These are phyloP conservation scores for Fusarium tupiense DNA, from an alignment of 2,329 filamentous ascomycete species.

Conservation along the genomic window DNA sequence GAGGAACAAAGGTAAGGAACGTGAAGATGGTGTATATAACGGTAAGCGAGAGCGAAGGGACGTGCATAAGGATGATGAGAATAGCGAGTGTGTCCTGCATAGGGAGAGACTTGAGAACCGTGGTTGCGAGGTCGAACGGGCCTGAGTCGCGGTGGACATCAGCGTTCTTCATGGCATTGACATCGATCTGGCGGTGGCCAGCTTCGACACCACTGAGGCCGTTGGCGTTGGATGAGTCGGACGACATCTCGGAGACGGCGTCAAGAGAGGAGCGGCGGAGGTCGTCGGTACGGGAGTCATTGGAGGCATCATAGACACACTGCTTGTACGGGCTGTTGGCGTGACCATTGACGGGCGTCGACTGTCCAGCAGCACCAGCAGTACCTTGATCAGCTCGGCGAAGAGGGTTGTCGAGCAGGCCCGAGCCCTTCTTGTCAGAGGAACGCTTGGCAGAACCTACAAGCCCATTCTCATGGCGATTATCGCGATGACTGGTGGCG, in stretches of 20 bases:
- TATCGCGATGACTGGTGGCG: slow-evolving; percentile 73
- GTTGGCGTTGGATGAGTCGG: slow-evolving; percentile 60
- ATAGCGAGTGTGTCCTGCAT: slow-evolving; percentile 96
- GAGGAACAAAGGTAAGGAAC: slow-evolving; percentile 89
- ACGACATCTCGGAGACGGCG: slow-evolving; percentile 63
- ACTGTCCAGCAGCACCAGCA: slow-evolving; percentile 46
- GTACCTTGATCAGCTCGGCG: slow-evolving; percentile 47
- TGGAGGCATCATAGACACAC: slow-evolving; percentile 46
- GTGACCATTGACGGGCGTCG: slow-evolving; percentile 41
- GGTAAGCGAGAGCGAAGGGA: slow-evolving; percentile 87
- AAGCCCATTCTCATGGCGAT: slow-evolving; percentile 87
- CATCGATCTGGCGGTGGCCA: slow-evolving; percentile 73
- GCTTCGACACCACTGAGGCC: slow-evolving; percentile 54
- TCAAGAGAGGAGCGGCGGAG: slow-evolving; percentile 61
- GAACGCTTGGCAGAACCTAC: slow-evolving; percentile 65
- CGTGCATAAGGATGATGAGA: slow-evolving; percentile 92
- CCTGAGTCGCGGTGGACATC: slow-evolving; percentile 76
- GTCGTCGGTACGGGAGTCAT: slow-evolving; percentile 55
- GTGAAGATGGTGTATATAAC: slow-evolving; percentile 93
- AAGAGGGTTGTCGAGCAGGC: slow-evolving; percentile 54
- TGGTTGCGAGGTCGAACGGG: slow-evolving; percentile 80
- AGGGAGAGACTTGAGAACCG: slow-evolving; percentile 88
- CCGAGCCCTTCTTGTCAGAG: slow-evolving; percentile 57
- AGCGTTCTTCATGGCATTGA: slow-evolving; percentile 74
- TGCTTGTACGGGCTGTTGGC: slow-evolving; percentile 51